Evolutionary conservation across 2,329 filamentous ascomycete species (phyloP).

Genomic region (Dothidotthia symphoricarpi): DNA sequence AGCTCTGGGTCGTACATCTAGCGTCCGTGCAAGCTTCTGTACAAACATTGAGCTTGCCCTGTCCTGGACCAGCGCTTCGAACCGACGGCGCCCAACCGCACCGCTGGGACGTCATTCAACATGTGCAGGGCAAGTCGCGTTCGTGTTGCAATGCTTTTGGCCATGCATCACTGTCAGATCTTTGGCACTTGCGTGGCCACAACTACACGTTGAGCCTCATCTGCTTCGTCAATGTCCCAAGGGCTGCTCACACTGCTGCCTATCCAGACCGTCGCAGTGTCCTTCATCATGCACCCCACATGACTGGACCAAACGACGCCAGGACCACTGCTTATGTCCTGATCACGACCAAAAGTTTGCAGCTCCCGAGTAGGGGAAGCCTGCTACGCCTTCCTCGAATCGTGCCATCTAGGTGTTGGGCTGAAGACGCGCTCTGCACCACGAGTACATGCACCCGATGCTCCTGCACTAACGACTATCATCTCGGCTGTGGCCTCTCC

Average conservation of each 20-base stretch:
- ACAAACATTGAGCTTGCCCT: constrained; percentile 17
- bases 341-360: not conserved
- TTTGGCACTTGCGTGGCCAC: constrained; percentile 3
- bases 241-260: constrained; percentile 1
- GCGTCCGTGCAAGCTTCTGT: constrained; percentile 11
- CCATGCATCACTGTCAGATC: constrained; percentile 9
- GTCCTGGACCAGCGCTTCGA: constrained; percentile 19
- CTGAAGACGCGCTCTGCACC: too few relatives aligned
- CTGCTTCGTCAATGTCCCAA: constrained; percentile 1
- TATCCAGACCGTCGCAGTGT: constrained; percentile 3
- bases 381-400: constrained; percentile 1
- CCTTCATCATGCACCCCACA: constrained; percentile 3
- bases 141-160: too few relatives aligned
- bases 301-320: constrained; percentile 12
- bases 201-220: constrained; percentile 19
- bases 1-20: constrained; percentile 17
- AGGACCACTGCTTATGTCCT: constrained; percentile 4
- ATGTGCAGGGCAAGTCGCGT: constrained; percentile 11
- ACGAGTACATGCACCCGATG: constrained; percentile 24
- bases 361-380: not conserved
- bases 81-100: constrained; percentile 36
- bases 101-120: constrained; percentile 32
- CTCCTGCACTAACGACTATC: constrained; percentile 19
- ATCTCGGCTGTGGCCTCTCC: constrained; percentile 29
- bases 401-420: too few relatives aligned